Evolutionary conservation across 306 rosid species (phyloP), one percentile per base, ranked within the genome.

Genomic region (Sindora glabra): DNA sequence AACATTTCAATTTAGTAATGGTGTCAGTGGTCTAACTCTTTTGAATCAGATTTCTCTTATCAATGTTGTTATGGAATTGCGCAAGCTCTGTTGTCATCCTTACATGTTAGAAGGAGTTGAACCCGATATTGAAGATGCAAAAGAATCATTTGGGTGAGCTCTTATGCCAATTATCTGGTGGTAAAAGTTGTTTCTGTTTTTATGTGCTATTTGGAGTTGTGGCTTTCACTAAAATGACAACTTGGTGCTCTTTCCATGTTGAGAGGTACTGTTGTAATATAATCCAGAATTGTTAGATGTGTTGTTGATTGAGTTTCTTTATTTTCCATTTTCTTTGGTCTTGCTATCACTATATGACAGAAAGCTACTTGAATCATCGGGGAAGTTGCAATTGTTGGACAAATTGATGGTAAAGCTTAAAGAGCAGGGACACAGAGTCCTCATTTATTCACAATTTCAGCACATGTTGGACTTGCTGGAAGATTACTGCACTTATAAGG

Each of bases 21-120:
- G 41, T 29, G 59, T 24, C 56, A n/a, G n/a, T n/a, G n/a, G n/a
- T 56, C 69, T 32, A 60, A 45, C n/a, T n/a, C n/a, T n/a, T n/a
- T n/a, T n/a, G n/a, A 63, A 71, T 77, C 90, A 94, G 99, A 94
- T 94, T 66, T 89, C 99, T 60, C 94, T 94, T 69, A 89, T 86
- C 80, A 94, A 94, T 46, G 99, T 94, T 79, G 99, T 94, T 10
- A 94, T 94, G 99, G 94, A 94, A 73, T 77, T 94, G 74, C 89
- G 99, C 60, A 94, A 89, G 80, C 99, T 94, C 40, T 94, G 99
- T 67, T 94, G 99, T 73, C 99, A 94, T 76, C 66, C 99, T 61
- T 89, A 84, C 73, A 89, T 94, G 97, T 80, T 94, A 64, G 99
- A 89, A 74, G 99, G 99, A 71, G 99, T 94, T 59, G 99, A 94